A percentile compares a stretch with the other conserved stretches of the same genome.
Evolutionary conservation across 139 green algal species (phyloP).

Genomic region (Coccomyxa sp.): DNA sequence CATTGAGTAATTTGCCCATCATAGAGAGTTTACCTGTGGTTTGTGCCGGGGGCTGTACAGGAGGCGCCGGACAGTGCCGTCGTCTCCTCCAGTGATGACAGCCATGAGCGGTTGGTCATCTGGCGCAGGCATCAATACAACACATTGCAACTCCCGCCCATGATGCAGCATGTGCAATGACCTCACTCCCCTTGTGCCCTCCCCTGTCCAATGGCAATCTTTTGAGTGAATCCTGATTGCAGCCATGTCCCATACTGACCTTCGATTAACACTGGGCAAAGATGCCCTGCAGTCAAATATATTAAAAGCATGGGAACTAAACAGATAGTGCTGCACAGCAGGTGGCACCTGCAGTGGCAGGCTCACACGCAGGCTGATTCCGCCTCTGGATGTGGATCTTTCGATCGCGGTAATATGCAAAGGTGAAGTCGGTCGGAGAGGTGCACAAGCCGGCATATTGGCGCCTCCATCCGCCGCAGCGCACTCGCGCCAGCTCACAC

Average conservation of each 20-base stretch:
- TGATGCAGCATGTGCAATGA: conserved; percentile 1
- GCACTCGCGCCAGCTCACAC: conserved; percentile 1
- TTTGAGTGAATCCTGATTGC: not conserved
- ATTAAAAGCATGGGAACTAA: not conserved
- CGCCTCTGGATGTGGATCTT: conserved; percentile 1
- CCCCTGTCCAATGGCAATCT: not conserved
- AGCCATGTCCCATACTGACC: too few species aligned
- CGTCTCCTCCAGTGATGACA: not conserved
- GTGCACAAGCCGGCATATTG: not conserved
- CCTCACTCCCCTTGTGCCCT: not conserved
- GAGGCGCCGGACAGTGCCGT: not conserved
- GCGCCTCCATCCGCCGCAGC: conserved; percentile 4
- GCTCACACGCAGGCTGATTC: not conserved
- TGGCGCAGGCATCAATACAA: not conserved
- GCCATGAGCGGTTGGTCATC: not conserved
- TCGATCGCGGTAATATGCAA: not conserved
- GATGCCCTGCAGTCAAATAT: not conserved
- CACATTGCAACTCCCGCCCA: not conserved
- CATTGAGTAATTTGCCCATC: not conserved
- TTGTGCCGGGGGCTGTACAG: not conserved
- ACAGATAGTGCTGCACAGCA: not conserved
- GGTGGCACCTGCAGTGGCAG: not conserved
- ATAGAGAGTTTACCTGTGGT: not conserved
- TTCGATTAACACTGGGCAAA: not conserved
- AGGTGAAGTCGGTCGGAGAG: not conserved